Conservation (phyloP, 2,329 filamentous ascomycete species). For the Exophiala aquamarina region DNA sequence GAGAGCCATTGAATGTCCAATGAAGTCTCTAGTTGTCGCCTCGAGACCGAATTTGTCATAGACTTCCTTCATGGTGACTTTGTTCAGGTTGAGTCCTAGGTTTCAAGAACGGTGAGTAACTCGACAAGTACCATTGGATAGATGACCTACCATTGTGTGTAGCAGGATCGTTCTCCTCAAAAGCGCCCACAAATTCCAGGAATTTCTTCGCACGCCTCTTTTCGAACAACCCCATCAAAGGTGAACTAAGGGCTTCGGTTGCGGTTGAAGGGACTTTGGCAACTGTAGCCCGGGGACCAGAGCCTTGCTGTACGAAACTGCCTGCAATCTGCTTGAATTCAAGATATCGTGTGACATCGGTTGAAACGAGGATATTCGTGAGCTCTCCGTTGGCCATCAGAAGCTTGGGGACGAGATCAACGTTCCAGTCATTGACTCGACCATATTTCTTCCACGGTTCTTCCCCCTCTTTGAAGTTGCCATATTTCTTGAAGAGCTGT, state of each 20-base stretch:
- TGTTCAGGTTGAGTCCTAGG: constrained; percentile 76
- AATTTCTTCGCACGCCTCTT: constrained; percentile 97
- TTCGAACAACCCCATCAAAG: constrained; percentile 95
- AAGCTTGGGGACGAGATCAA: constrained; percentile 96
- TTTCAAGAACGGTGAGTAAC: constrained; percentile 11
- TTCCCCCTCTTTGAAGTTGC: constrained; percentile 73
- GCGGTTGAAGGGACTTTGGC: constrained; percentile 97
- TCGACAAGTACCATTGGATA: not conserved
- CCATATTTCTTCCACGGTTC: constrained; percentile 99
- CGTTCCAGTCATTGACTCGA: constrained; percentile 97
- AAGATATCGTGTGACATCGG: constrained; percentile 84
- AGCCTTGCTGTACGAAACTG: constrained; percentile 91
- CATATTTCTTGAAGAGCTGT: constrained; percentile 95
- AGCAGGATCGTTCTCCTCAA: constrained; percentile 75
- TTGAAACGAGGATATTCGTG: constrained; percentile 97
- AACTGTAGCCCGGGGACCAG: constrained; percentile 79
- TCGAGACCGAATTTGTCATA: constrained; percentile 98
- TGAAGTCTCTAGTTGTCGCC: constrained; percentile 84
- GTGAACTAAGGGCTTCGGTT: constrained; percentile 83
- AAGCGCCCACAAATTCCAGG: constrained; percentile 90
- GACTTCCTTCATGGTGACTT: constrained; percentile 92
- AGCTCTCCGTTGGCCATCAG: constrained; percentile 98
- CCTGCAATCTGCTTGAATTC: constrained; percentile 94
- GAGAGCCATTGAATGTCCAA: constrained; percentile 97
- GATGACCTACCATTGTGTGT: constrained; percentile 78